A percentile compares a stretch with the other conserved stretches of the same genome.
phyloP scores from a whole-genome alignment of 2,329 filamentous ascomycete genomes.

The Sporothrix mexicana region DNA sequence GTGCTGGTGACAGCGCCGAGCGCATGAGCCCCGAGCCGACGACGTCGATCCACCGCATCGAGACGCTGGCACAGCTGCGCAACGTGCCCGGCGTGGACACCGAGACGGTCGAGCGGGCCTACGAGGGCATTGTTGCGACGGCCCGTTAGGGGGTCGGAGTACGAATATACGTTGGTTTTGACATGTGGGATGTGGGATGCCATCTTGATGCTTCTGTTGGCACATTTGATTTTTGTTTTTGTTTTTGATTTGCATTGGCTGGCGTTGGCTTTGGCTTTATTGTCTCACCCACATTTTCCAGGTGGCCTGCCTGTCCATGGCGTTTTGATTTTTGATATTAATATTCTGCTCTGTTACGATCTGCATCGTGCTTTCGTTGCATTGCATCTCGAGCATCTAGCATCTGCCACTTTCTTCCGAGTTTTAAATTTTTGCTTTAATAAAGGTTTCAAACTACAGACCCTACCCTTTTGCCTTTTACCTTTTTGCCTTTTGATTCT shows the following conservation, averaged over 20 bases:
- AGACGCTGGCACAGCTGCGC: slow-evolving; percentile 58
- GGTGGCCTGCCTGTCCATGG: slow-evolving; percentile 15
- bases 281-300: background rate
- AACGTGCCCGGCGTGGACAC: slow-evolving; percentile 63
- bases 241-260: slow-evolving; percentile 13
- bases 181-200: background rate
- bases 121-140: slow-evolving; percentile 51
- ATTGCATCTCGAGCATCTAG: slow-evolving; percentile 16
- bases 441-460: background rate
- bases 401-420: background rate
- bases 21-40: background rate
- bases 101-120: slow-evolving; percentile 62
- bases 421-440: slow-evolving; percentile 22
- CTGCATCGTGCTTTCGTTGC: background rate
- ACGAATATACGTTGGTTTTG: background rate
- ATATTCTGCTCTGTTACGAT: background rate
- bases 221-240: background rate
- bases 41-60: slow-evolving; percentile 46
- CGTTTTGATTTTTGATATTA: slow-evolving; percentile 1
- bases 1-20: background rate
- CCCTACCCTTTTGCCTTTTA: background rate
- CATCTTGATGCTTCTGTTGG: background rate
- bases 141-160: background rate
- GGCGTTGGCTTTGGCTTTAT: background rate
- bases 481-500: no score